phyloP scores from a whole-genome alignment of 208 protist species.

The Leishmania guyanensis region DNA sequence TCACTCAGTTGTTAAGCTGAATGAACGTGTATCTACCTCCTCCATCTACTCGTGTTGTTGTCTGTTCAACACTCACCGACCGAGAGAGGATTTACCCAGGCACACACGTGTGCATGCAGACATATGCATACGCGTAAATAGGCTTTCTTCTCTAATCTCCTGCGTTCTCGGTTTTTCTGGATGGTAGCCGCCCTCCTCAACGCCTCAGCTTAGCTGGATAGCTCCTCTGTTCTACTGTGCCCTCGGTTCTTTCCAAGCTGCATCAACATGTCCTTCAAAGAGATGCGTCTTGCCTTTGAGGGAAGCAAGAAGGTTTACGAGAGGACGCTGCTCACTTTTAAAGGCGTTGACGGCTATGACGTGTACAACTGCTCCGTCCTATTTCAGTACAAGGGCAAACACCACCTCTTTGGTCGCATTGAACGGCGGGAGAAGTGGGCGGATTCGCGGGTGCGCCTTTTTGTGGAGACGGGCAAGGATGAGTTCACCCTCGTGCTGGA shows the following conservation, averaged over 20 bases:
- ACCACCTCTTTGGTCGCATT: slow-evolving; percentile 45
- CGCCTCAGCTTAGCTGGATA: not conserved
- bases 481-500: slow-evolving; percentile 40
- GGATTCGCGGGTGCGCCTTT: slow-evolving; percentile 44
- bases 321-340: slow-evolving; percentile 39
- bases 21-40: no score
- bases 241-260: not conserved
- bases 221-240: not conserved
- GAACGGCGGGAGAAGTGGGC: slow-evolving; percentile 40
- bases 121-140: not conserved
- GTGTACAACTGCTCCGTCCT: slow-evolving; percentile 54
- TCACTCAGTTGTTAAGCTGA: not conserved
- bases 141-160: not conserved
- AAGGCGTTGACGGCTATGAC: slow-evolving; percentile 43
- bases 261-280: slow-evolving; percentile 9
- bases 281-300: slow-evolving; percentile 26
- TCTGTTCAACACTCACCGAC: not conserved
- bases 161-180: not conserved
- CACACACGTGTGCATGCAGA: not conserved
- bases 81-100: not conserved
- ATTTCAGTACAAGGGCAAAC: slow-evolving; percentile 39
- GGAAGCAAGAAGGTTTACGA: slow-evolving; percentile 34
- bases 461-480: slow-evolving; percentile 47
- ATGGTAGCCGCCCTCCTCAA: not conserved
- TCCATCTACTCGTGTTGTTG: no score